Percentiles rank a stretch among this genome's conserved stretches.
phyloP scores from a whole-genome alignment of 1,284 basidiomycete genomes.

The Sporisorium graminicola region DNA sequence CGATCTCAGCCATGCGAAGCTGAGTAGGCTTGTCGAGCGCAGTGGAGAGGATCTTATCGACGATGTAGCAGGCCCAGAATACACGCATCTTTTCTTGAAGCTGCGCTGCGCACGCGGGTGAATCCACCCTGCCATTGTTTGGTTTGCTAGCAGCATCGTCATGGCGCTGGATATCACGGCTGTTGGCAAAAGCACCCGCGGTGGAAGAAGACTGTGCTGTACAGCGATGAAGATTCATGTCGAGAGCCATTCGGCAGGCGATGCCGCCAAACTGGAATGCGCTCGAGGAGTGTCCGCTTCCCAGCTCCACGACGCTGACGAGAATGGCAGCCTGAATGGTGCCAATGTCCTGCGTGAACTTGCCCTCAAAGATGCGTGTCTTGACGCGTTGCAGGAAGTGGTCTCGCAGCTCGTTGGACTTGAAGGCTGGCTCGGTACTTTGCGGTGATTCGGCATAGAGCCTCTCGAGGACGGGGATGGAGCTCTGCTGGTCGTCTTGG shows the following conservation, averaged over 20 bases:
- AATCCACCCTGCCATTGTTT: background rate
- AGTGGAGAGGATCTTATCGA: constrained; percentile 57
- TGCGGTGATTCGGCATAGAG: constrained; percentile 29
- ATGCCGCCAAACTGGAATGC: constrained; percentile 54
- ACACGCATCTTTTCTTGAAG: constrained; percentile 41
- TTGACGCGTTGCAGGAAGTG: constrained; percentile 49
- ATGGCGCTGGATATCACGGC: background rate
- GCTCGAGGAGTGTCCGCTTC: constrained; percentile 42
- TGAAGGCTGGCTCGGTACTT: constrained; percentile 22
- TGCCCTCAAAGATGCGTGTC: constrained; percentile 44
- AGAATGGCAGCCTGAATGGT: constrained; percentile 52
- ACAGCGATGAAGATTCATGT: constrained; percentile 51
- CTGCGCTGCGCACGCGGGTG: constrained; percentile 11
- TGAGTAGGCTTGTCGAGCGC: constrained; percentile 52
- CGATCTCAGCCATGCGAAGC: constrained; percentile 47
- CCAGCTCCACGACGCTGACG: constrained; percentile 49
- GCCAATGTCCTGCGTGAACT: constrained; percentile 36
- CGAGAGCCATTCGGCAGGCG: constrained; percentile 50
- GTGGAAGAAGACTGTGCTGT: constrained; percentile 6
- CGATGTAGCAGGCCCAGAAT: constrained; percentile 55
- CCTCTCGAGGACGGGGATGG: constrained; percentile 27
- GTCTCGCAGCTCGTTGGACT: constrained; percentile 39
- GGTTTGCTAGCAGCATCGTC: background rate
- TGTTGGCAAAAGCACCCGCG: background rate
- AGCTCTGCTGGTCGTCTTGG: constrained; percentile 13